These are phyloP conservation scores for Phialophora verrucosa DNA, from an alignment of 2,329 filamentous ascomycete genomes.

Conservation along the genomic window DNA sequence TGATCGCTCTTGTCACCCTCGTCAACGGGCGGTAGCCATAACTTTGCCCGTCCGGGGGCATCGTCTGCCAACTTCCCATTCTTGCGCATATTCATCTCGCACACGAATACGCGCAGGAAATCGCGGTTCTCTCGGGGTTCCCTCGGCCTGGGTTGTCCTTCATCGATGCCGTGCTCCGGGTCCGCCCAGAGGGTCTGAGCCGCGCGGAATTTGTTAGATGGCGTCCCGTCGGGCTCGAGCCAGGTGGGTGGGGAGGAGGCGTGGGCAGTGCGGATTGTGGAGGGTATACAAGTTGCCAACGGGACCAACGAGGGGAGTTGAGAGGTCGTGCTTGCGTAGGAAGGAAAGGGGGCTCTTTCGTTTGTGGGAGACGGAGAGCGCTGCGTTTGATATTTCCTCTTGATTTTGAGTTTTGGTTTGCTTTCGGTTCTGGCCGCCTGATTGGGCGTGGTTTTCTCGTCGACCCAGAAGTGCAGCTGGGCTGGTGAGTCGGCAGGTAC, in stretches of 20 bases:
- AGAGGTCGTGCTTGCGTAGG: conserved; percentile 11
- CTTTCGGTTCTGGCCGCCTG: not conserved
- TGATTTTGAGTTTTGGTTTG: conserved; percentile 31
- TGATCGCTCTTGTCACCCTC: conserved; percentile 23
- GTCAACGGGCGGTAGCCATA: conserved; percentile 65
- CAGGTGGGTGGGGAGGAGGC: conserved; percentile 45
- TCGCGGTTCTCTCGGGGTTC: conserved; percentile 68
- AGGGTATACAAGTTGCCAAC: conserved; percentile 64
- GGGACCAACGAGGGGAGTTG: conserved; percentile 62
- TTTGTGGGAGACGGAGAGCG: conserved; percentile 4
- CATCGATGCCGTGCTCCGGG: conserved; percentile 21
- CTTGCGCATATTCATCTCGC: conserved; percentile 72
- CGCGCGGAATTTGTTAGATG: conserved; percentile 44
- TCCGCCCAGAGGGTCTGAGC: conserved; percentile 29
- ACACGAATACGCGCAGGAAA: conserved; percentile 67
- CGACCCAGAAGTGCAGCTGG: conserved; percentile 53
- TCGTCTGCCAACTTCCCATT: conserved; percentile 66
- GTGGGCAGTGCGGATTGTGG: conserved; percentile 38
- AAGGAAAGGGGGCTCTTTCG: conserved; percentile 7
- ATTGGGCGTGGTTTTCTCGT: conserved; percentile 38
- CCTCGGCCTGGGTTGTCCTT: conserved; percentile 57
- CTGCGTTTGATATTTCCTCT: conserved; percentile 39
- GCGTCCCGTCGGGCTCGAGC: conserved; percentile 40
- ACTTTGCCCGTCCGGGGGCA: conserved; percentile 59
- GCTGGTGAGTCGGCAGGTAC: conserved; percentile 47